phyloP scores from a whole-genome alignment of 371 early-diverging fungal species.

The Blakeslea trispora region DNA sequence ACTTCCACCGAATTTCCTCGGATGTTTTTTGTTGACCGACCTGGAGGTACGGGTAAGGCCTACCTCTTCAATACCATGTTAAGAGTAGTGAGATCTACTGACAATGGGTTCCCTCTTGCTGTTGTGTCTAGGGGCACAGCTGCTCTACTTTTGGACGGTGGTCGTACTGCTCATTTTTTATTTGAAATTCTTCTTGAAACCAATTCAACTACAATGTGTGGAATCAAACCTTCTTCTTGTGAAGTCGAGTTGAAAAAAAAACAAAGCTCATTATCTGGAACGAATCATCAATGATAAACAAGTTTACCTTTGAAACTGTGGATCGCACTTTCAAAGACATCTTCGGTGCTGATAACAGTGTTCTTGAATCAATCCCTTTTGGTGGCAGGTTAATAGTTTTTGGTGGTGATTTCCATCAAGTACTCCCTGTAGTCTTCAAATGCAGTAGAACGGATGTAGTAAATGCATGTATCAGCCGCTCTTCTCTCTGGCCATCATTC shows the following conservation, averaged over 20 bases:
- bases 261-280: slow-evolving; percentile 27
- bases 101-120: neutral
- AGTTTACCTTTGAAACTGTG: slow-evolving; percentile 25
- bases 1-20: neutral
- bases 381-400: slow-evolving; percentile 31
- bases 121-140: slow-evolving; percentile 29
- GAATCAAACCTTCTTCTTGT: neutral
- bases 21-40: slow-evolving; percentile 18
- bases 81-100: neutral
- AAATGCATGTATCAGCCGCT: slow-evolving; percentile 10
- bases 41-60: slow-evolving; percentile 15
- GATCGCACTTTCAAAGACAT: slow-evolving; percentile 27
- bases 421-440: slow-evolving; percentile 19
- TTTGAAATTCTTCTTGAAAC: slow-evolving; percentile 22
- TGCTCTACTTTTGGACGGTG: slow-evolving; percentile 23
- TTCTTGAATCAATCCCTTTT: slow-evolving; percentile 21
- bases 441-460: slow-evolving; percentile 11
- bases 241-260: slow-evolving; percentile 3
- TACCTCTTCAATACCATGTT: neutral
- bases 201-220: slow-evolving; percentile 12
- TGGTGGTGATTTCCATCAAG: slow-evolving; percentile 26
- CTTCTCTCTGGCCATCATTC: slow-evolving; percentile 7
- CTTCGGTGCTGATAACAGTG: slow-evolving; percentile 7
- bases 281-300: slow-evolving; percentile 22
- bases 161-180: slow-evolving; percentile 20